Base-by-base conservation (phyloP, 2,329 filamentous ascomycete species). In the Geosmithia morbida region DNA sequence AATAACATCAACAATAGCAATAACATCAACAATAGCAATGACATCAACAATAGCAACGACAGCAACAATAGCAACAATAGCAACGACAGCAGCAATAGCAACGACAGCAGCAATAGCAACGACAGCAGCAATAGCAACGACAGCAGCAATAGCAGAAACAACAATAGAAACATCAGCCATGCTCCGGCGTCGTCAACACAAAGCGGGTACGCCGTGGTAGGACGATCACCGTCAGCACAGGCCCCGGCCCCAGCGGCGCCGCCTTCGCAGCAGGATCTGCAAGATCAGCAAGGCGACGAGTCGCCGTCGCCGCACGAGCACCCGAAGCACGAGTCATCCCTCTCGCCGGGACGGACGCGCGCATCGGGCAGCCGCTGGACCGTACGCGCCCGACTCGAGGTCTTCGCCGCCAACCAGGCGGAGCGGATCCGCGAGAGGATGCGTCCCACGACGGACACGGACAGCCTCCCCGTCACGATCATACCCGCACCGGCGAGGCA, bases 401-500 rank as follows among this genome's bases (percentile, higher is more conserved):
- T 79, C 44, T 81, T 81, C 53, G 76, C 77, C 1, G 75, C 68
- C 1, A 70, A 67, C 7, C 77, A 81, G 51, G 79, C 77, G 1
- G 78, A 82, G 51, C 74, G 68, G 56, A 59, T 81, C 6, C 66
- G 76, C 10, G 77, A 81, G 48, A 70, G 66, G 49, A 67, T 79
- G 44, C 66, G 72, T 11, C 70, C 76, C 10, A 71, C 69, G 1
- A 67, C 71, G 1, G 70, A 75, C 53, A 75, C 71, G 2, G 72
- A 73, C 18, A 71, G 69, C 50, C 61, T 82, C 17, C 76, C 77
- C 1, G 70, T 78, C 1, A 77, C 68, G 17, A 70, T 80, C 7
- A 80, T 83, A 14, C 78, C 79, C 2, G 77, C 79, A 1, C 79
- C 79, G 17, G 69, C 71, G 37, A 69, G 79, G n/a, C 66, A 69